phyloP scores from a whole-genome alignment of 2,329 filamentous ascomycete species.

The Colletotrichum endophyticum region DNA sequence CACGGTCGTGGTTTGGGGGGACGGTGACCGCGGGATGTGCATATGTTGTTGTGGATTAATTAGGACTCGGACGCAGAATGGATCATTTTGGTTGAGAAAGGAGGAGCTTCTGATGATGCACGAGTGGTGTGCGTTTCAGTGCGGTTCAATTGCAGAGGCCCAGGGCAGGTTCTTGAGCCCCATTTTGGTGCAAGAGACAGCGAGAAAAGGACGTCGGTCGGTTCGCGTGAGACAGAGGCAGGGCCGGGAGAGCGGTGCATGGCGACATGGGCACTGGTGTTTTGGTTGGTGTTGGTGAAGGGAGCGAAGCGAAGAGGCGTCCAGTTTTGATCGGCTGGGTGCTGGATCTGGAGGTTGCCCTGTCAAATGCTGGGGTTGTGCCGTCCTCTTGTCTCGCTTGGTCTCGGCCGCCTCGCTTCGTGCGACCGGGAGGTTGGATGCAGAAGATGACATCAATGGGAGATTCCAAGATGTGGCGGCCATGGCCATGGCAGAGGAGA shows the following conservation, averaged over 20 bases:
- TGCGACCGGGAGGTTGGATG: slow-evolving; percentile 9
- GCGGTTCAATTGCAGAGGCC: not conserved
- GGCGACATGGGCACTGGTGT: not conserved
- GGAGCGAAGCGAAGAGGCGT: not conserved
- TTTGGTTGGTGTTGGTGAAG: not conserved
- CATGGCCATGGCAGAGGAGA: not conserved
- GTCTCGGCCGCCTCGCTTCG: slow-evolving; percentile 3
- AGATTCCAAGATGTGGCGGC: not conserved
- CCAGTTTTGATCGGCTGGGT: not conserved
- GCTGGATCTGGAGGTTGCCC: not conserved
- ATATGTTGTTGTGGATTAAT: slow-evolving; percentile 7
- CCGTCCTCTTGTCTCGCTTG: not conserved
- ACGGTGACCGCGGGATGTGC: not conserved
- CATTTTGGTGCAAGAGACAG: not conserved
- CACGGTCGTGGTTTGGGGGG: not conserved
- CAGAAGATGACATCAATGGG: slow-evolving; percentile 11
- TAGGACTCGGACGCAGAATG: slow-evolving; percentile 7
- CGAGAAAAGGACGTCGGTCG: not conserved
- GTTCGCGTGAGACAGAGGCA: not conserved
- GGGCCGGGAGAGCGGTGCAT: not conserved
- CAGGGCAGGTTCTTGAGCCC: not conserved
- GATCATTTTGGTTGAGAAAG: not conserved
- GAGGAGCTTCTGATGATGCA: not conserved
- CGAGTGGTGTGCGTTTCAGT: slow-evolving; percentile 7
- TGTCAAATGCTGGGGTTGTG: not conserved